Conservation (phyloP, 2,329 filamentous ascomycete genomes). For the Diaporthe amygdali region DNA sequence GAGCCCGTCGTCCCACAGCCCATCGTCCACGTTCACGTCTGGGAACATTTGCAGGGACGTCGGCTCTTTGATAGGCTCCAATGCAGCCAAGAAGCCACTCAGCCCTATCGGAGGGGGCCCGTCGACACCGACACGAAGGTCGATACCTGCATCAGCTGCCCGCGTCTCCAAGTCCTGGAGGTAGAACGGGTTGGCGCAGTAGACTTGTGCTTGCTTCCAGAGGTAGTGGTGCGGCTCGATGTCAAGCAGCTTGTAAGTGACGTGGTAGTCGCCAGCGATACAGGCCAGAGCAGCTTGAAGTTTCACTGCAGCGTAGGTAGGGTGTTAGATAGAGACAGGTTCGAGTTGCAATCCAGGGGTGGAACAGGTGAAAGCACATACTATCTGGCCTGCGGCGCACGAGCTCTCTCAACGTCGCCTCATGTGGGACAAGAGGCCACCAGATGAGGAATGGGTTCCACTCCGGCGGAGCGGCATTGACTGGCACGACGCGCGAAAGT, state of each 20-base stretch:
- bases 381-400: not conserved
- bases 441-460: not conserved
- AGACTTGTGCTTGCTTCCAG: not conserved
- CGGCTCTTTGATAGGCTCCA: not conserved
- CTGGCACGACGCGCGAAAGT: not conserved
- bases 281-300: not conserved
- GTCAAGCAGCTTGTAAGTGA: not conserved
- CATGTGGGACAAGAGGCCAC: not conserved
- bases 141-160: not conserved
- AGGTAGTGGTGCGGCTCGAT: not conserved
- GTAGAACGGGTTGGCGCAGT: not conserved
- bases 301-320: not conserved
- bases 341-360: fast-evolving
- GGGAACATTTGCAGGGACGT: not conserved
- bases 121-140: not conserved
- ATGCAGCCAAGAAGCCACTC: not conserved
- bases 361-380: not conserved
- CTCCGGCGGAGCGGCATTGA: not conserved
- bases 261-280: not conserved
- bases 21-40: not conserved
- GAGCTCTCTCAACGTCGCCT: not conserved
- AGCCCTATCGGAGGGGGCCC: not conserved
- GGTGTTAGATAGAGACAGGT: too few relatives aligned
- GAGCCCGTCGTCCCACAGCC: not conserved
- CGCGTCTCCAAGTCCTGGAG: not conserved